Evolutionary conservation across 2,329 filamentous ascomycete genomes (phyloP), one percentile per base, ranked within the genome.

Genomic region (Calonectria pteridis): DNA sequence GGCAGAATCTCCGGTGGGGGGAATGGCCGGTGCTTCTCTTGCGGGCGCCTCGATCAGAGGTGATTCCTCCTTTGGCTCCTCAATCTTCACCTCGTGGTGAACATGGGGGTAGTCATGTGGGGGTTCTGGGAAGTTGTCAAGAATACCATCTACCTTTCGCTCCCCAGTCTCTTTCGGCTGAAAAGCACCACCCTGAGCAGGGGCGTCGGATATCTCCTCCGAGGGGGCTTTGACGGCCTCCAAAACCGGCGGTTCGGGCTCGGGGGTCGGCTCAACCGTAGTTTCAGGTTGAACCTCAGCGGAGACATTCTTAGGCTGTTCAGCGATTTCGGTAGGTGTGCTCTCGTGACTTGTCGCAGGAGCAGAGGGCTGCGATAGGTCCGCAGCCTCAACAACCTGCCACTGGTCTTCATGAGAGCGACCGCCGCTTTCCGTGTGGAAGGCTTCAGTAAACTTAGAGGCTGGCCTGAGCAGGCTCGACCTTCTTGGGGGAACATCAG

Each of bases 111-210:
- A 66, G 26, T 59, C 69, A 14, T 74, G 73, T 23, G 76, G 76
- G 51, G 78, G 75, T 26, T 75, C 76, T 10, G 78, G 73, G 50
- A 78, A 78, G 31, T 75, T 70, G 7, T 73, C 59, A 20, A 77
- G 35, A 28, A 69, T 49, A 13, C 53, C 59, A 35, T 71, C 51
- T 20, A 71, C 74, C 10, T 71, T 71, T 20, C 35, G 43, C 11
- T 73, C 63, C 31, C 74, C 70, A 23, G 37, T 20, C 23, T 33
- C 58, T 20, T 73, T 65, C 16, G 35, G 14, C 29, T 69, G 65
- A 13, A 62, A 29, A 43, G 62, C 28, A 67, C 49, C 29, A 5
- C 18, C 5, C 26, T 75, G 59, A 35, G 67, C 65, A 37, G 43
- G 20, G 29, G 29, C 26, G 26, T 59, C 58, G 58, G 70, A 55